A percentile compares a stretch with the other conserved stretches of the same genome.
These are phyloP conservation scores for Pinguiococcus pyrenoidosus DNA, from an alignment of 108 stramenopile genomes.

Conservation along the genomic window DNA sequence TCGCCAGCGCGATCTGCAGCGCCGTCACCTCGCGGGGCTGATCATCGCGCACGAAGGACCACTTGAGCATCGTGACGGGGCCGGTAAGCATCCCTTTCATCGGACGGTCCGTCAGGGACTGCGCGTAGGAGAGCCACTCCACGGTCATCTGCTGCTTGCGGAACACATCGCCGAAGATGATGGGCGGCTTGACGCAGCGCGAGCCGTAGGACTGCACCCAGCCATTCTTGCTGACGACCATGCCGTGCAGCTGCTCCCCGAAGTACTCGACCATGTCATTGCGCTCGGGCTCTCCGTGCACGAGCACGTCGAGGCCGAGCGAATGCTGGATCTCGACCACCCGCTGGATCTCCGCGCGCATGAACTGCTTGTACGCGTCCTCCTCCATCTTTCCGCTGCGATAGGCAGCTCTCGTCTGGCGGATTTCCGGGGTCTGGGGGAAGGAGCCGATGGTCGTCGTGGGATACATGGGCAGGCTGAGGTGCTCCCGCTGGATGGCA, in stretches of 20 bases:
- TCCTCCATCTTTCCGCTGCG: constrained; percentile 33
- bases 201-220: constrained; percentile 61
- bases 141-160: constrained; percentile 51
- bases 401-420: constrained; percentile 24
- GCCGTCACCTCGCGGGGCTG: constrained; percentile 47
- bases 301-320: constrained; percentile 51
- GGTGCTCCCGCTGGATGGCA: constrained; percentile 24
- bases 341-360: constrained; percentile 52
- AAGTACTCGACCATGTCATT: constrained; percentile 67
- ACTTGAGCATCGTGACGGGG: constrained; percentile 58
- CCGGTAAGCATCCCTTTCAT: constrained; percentile 65
- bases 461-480: constrained; percentile 41
- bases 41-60: constrained; percentile 59
- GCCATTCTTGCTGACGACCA: constrained; percentile 43
- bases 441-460: constrained; percentile 60
- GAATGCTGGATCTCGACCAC: constrained; percentile 46
- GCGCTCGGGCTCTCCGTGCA: constrained; percentile 55
- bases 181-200: constrained; percentile 55
- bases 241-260: constrained; percentile 48
- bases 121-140: too few species aligned
- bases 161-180: constrained; percentile 41
- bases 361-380: constrained; percentile 34
- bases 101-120: constrained; percentile 42
- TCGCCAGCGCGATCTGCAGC: constrained; percentile 44
- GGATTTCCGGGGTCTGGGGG: constrained; percentile 48